Evolutionary conservation across 306 rosid species (phyloP).

Genomic region (Hippophae rhamnoides): DNA sequence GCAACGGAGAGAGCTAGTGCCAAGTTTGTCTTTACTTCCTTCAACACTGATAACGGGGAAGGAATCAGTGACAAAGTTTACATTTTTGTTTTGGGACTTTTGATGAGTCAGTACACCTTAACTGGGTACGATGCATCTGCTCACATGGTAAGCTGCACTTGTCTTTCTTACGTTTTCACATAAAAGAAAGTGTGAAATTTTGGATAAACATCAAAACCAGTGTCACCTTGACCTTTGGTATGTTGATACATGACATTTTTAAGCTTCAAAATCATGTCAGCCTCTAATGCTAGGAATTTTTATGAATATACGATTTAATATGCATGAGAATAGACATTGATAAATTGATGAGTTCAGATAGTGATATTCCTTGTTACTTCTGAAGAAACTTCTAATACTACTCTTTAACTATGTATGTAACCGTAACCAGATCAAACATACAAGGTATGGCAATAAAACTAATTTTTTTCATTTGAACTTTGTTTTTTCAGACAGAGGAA

Average conservation of each 20-base stretch:
- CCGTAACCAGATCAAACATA: background rate
- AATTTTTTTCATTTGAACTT: conserved; percentile 13
- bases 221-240: too few relatives aligned
- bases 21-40: conserved; percentile 81
- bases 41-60: conserved; percentile 71
- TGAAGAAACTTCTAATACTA: too few relatives aligned
- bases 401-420: too few relatives aligned
- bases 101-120: conserved; percentile 88
- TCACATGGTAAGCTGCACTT: conserved; percentile 60
- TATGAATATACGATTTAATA: too few relatives aligned
- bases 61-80: conserved; percentile 59
- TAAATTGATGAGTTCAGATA: too few relatives aligned
- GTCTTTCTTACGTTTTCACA: conserved; percentile 2
- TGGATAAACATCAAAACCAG: too few relatives aligned
- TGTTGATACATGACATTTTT: too few relatives aligned
- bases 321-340: too few relatives aligned
- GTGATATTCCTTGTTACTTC: too few relatives aligned
- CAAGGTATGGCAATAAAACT: conserved; percentile 1
- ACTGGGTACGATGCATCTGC: conserved; percentile 95
- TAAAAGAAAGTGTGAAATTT: background rate
- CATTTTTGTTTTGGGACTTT: conserved; percentile 82
- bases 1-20: conserved; percentile 76
- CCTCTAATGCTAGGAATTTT: too few relatives aligned
- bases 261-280: too few relatives aligned
- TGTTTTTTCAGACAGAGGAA: conserved; percentile 72